A percentile compares a stretch with the other conserved stretches of the same genome.
Evolutionary conservation across 192 early-diverging fungal species (phyloP).

Genomic region (Linnemannia elongata): DNA sequence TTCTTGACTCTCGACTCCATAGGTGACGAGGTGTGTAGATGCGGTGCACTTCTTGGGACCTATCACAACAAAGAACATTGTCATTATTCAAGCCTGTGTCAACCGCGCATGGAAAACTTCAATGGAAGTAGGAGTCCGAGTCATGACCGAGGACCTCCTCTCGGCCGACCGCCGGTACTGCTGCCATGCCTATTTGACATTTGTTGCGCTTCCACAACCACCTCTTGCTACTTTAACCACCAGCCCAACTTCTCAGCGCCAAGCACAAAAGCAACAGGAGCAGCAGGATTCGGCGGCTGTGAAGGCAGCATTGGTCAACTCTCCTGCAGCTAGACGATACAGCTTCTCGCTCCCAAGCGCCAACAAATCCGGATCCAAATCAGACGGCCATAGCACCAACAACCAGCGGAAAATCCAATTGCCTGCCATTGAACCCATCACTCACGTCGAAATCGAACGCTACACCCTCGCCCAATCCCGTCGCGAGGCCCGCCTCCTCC

Average conservation of each 20-base stretch:
- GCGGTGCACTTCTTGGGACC: conserved; percentile 78
- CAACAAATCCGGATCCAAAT: conserved; percentile 27
- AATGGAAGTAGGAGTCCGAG: conserved; percentile 80
- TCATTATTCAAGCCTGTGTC: conserved; percentile 73
- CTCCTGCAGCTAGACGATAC: conserved; percentile 39
- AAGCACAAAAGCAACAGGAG: neutral
- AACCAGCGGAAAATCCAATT: conserved; percentile 53
- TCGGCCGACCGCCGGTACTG: conserved; percentile 68
- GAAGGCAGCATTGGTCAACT: conserved; percentile 25
- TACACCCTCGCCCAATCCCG: conserved; percentile 71
- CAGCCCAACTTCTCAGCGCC: neutral
- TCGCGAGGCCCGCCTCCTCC: conserved; percentile 55
- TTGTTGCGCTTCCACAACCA: conserved; percentile 64
- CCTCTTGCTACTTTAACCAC: conserved; percentile 22
- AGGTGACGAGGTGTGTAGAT: conserved; percentile 78
- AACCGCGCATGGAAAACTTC: conserved; percentile 79
- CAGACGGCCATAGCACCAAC: neutral
- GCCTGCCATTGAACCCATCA: conserved; percentile 65
- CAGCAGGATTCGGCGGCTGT: conserved; percentile 19
- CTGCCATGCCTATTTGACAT: conserved; percentile 77
- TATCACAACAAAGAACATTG: conserved; percentile 71
- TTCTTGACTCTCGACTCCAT: neutral
- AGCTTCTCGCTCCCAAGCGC: conserved; percentile 46
- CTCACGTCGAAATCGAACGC: conserved; percentile 65
- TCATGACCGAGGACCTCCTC: conserved; percentile 74